Evolutionary conservation across 148 eudicot species (phyloP), one percentile per base, ranked within the genome.

Genomic region (Limonium bicolor): DNA sequence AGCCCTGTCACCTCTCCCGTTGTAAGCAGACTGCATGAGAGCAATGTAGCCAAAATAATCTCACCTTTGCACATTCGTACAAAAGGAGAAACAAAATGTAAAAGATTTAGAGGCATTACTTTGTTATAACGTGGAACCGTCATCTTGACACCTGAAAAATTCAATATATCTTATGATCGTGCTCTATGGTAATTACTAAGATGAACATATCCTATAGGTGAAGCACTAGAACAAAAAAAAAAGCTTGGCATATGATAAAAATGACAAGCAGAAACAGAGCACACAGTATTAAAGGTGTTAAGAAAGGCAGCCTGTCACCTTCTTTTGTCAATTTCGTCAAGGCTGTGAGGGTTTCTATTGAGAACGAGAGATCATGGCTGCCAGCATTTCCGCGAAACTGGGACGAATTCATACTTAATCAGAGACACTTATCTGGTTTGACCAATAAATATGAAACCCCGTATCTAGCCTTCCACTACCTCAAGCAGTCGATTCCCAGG

Each of bases 311-410:
- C 33, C 13, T 25, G 29, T 39, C 31, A 80, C 97, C 97, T 84
- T 80, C 93, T 69, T 68, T 80, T 27, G 82, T 77, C 68, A 84
- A 62, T 38, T 84, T 80, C 45, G 55, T 62, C 54, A 90, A 58
- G 53, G 87, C 68, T 50, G 95, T 62, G 51, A 90, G 67, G 48
- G 95, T 84, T 66, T 90, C 85, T 31, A 77, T 53, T 20, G 97
- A 90, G 13, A 90, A 51, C 7, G 79, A 36, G 48, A 90, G 85
- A 69, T 90, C 97, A 59, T 90, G 97, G 60, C 95, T 90, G 55
- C 97, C 97, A 61, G 97, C 97, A 71, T 90, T 90, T 66, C 97
- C 97, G 25, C 95, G 83, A n/a, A 70, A 63, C 97, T 88, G 25
- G 27, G 7, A 9, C 15, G 27, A 13, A 43, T 23, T 43, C 47